Percentiles rank a stretch among this genome's conserved stretches.
Evolutionary conservation across 2,329 filamentous ascomycete genomes (phyloP).

Genomic region (Epichloe gansuensis): DNA sequence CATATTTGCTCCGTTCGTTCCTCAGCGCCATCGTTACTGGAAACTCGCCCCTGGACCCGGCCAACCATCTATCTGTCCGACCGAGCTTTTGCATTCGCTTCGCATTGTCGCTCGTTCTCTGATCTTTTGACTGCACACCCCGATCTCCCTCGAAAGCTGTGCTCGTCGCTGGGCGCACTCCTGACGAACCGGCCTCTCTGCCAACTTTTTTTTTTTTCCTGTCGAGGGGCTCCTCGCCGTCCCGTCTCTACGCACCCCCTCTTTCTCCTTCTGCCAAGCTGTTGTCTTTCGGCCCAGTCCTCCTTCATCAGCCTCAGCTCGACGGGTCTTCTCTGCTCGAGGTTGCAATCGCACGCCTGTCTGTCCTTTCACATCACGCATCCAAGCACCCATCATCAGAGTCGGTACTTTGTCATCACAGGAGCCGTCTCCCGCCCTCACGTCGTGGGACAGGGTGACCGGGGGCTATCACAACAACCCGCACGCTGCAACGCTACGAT

Average conservation of each 20-base stretch:
- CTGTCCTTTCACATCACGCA: slow-evolving; percentile 1
- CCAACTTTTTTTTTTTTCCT: background rate
- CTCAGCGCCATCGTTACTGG: slow-evolving; percentile 6
- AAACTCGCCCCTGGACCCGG: slow-evolving; percentile 8
- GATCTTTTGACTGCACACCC: slow-evolving; percentile 4
- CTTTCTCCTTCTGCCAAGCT: background rate
- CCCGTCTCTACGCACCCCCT: slow-evolving; percentile 3
- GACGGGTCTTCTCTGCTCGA: background rate
- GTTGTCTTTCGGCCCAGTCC: background rate
- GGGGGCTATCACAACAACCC: slow-evolving; percentile 21
- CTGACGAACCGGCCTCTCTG: slow-evolving; percentile 9
- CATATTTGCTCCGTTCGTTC: slow-evolving; percentile 6
- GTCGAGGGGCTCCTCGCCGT: background rate
- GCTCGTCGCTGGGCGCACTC: slow-evolving; percentile 10
- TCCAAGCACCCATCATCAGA: slow-evolving; percentile 4
- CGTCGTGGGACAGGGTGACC: slow-evolving; percentile 17
- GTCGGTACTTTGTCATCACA: slow-evolving; percentile 8
- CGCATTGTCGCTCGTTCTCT: slow-evolving; percentile 5
- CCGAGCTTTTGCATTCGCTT: slow-evolving; percentile 6
- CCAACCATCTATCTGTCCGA: slow-evolving; percentile 4
- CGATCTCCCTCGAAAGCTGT: slow-evolving; percentile 3
- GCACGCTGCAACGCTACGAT: slow-evolving; percentile 15
- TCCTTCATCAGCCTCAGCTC: slow-evolving; percentile 2
- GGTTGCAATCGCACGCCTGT: slow-evolving; percentile 2
- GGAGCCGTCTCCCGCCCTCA: slow-evolving; percentile 8